phyloP scores from a whole-genome alignment of 2,329 filamentous ascomycete genomes.

The Amauroascus niger region DNA sequence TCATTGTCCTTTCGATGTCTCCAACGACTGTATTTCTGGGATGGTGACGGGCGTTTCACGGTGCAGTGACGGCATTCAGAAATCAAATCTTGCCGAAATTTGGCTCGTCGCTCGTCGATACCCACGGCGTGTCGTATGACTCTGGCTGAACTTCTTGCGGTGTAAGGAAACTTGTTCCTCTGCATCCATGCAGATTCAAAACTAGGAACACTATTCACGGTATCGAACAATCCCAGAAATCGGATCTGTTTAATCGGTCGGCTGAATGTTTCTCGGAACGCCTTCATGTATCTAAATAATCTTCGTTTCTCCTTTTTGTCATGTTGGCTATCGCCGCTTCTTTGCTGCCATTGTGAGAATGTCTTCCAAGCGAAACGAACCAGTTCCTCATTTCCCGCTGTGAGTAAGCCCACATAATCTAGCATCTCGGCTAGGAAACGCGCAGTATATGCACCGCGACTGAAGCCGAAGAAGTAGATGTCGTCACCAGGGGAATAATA shows the following conservation, averaged over 20 bases:
- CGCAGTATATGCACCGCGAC: constrained; percentile 45
- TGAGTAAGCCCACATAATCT: constrained; percentile 42
- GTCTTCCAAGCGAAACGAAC: constrained; percentile 41
- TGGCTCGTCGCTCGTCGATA: constrained; percentile 46
- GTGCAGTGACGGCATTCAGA: constrained; percentile 13
- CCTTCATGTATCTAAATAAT: constrained; percentile 28
- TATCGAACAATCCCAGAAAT: constrained; percentile 49
- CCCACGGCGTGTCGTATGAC: constrained; percentile 45
- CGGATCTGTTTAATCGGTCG: constrained; percentile 40
- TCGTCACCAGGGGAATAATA: constrained; percentile 44
- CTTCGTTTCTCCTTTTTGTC: constrained; percentile 12
- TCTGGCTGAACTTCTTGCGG: constrained; percentile 27
- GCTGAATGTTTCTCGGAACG: constrained; percentile 44
- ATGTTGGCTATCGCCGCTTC: constrained; percentile 20
- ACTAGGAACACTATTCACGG: constrained; percentile 42
- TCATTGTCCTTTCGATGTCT: background rate
- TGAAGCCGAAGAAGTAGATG: constrained; percentile 50
- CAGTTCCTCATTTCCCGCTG: constrained; percentile 46
- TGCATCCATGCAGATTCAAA: constrained; percentile 30
- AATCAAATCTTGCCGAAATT: constrained; percentile 47
- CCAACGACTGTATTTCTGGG: constrained; percentile 2
- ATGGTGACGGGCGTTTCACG: background rate
- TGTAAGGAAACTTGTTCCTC: constrained; percentile 19
- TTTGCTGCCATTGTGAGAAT: constrained; percentile 27
- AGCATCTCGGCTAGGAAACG: constrained; percentile 47